Conservation (phyloP, 129 eudicot genomes). For the Chrysanthemum lavandulifolium region DNA sequence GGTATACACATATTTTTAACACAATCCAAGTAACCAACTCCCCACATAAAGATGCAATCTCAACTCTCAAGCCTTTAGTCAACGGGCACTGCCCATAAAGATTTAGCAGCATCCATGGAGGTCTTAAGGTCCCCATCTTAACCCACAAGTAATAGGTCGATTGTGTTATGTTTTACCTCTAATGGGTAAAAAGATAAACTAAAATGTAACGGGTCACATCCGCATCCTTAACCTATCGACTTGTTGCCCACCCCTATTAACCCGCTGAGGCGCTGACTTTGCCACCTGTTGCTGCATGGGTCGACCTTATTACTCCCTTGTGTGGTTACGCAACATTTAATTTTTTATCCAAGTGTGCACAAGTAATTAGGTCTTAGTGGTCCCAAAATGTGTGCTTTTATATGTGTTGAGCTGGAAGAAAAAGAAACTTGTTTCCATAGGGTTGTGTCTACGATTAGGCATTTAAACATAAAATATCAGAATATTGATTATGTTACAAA, state of each 20-base stretch:
- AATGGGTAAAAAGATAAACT: neutral
- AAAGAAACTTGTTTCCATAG: constrained; percentile 27
- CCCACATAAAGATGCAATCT: neutral
- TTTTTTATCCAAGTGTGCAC: constrained; percentile 6
- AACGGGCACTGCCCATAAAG: neutral
- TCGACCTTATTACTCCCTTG: neutral
- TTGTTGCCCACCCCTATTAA: neutral
- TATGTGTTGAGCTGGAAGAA: constrained; percentile 1
- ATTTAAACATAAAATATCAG: constrained; percentile 17
- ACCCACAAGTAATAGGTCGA: neutral
- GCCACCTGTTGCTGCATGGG: neutral
- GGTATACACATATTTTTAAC: too few species aligned
- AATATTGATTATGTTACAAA: constrained; percentile 29
- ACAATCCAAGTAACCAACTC: too few species aligned
- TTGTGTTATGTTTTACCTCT: too few species aligned
- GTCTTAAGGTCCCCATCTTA: neutral
- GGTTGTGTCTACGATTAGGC: constrained; percentile 16
- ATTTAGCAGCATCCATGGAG: neutral
- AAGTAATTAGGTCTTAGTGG: constrained; percentile 26
- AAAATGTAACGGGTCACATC: neutral
- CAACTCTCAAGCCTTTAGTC: neutral
- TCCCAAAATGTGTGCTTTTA: constrained; percentile 20
- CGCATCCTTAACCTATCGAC: too few species aligned
- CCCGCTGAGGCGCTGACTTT: neutral
- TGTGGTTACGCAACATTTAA: neutral